Evolutionary conservation across 192 early-diverging fungal species (phyloP).

Genomic region (Coemansia sp.): DNA sequence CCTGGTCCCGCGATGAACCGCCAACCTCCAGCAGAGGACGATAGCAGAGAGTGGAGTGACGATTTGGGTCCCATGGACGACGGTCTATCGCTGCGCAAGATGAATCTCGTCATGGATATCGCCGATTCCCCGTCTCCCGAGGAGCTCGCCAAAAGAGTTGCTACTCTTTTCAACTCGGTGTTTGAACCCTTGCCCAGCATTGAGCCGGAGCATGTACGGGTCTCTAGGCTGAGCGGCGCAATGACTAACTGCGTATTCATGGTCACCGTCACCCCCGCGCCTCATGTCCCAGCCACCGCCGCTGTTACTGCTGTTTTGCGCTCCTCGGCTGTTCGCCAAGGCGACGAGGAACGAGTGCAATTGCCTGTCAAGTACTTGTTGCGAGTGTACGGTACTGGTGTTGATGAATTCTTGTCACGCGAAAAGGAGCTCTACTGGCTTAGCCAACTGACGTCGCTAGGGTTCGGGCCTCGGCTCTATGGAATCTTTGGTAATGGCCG

Average conservation of each 20-base stretch:
- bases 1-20: slow-evolving; percentile 15
- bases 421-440: slow-evolving; percentile 83
- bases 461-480: slow-evolving; percentile 74
- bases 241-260: slow-evolving; percentile 68
- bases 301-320: slow-evolving; percentile 7
- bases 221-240: slow-evolving; percentile 66
- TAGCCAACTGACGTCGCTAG: slow-evolving; percentile 63
- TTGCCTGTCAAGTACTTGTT: slow-evolving; percentile 58
- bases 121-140: slow-evolving; percentile 21
- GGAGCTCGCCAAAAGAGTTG: slow-evolving; percentile 27
- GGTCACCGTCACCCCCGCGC: slow-evolving; percentile 35
- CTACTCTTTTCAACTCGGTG: slow-evolving; percentile 34
- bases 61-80: slow-evolving; percentile 18
- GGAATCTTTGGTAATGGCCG: slow-evolving; percentile 84
- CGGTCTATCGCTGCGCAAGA: slow-evolving; percentile 16
- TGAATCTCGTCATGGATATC: slow-evolving; percentile 40
- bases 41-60: slow-evolving; percentile 25
- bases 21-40: background rate
- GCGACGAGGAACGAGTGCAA: background rate
- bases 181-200: slow-evolving; percentile 28
- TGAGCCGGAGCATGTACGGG: slow-evolving; percentile 18
- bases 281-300: slow-evolving; percentile 12
- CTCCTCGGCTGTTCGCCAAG: background rate
- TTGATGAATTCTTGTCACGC: slow-evolving; percentile 76
- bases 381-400: slow-evolving; percentile 81